Conservation (phyloP, 2,329 filamentous ascomycete genomes). For the Akanthomyces muscarius region DNA sequence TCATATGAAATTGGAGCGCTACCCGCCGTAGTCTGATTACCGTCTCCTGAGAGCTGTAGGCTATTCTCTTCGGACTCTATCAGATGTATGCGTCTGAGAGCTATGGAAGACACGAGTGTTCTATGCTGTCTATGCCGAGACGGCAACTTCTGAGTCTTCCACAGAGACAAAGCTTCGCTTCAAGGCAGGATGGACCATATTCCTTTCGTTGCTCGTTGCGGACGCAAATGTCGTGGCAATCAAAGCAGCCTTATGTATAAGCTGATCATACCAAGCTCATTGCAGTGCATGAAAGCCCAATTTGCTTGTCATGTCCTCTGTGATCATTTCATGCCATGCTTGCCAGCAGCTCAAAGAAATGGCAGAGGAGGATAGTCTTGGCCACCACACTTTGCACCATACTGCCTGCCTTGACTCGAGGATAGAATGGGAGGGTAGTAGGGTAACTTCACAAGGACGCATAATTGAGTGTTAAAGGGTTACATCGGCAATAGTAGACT, state of each 20-base stretch:
- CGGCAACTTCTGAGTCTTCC: conserved; percentile 17
- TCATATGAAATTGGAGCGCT: conserved; percentile 62
- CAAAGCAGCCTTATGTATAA: background rate
- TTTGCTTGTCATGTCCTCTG: background rate
- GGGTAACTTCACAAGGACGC: background rate
- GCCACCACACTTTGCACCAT: conserved; percentile 4
- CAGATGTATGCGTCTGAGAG: conserved; percentile 44
- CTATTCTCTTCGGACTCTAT: conserved; percentile 38
- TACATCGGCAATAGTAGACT: conserved; percentile 25
- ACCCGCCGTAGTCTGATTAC: conserved; percentile 55
- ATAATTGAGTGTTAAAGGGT: background rate
- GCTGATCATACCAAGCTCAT: background rate
- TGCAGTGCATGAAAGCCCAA: background rate
- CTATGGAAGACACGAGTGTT: conserved; percentile 40
- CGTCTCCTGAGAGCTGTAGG: conserved; percentile 39
- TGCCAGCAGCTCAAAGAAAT: background rate
- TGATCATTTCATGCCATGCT: background rate
- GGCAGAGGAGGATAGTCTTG: background rate
- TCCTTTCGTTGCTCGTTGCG: background rate
- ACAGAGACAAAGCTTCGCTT: background rate
- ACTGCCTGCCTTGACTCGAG: background rate
- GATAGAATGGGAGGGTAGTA: background rate
- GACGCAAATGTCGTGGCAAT: background rate
- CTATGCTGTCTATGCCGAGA: conserved; percentile 30
- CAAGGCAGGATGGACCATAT: background rate